These are phyloP conservation scores for Yamadazyma triangularis DNA, from an alignment of 1,139 yeast genomes.

Conservation along the genomic window DNA sequence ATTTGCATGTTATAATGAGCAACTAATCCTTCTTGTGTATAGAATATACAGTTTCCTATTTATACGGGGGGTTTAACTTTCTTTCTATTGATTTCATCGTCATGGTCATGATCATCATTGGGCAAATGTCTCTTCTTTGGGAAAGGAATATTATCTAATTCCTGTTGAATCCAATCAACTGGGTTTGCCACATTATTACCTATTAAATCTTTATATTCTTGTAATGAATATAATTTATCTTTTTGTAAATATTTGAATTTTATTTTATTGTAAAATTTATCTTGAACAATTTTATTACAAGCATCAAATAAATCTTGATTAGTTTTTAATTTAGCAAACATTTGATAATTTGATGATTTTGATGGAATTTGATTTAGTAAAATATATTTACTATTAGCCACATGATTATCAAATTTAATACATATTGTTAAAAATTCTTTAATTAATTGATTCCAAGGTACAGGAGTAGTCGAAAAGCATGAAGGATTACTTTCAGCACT, in stretches of 20 bases:
- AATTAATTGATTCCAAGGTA: conserved; percentile 52
- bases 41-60: too few species aligned
- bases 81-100: too few species aligned
- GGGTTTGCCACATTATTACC: too few species aligned
- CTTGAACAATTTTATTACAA: conserved; percentile 19
- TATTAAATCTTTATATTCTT: too few species aligned
- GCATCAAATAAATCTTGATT: conserved; percentile 43
- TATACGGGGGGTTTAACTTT: too few species aligned
- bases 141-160: too few species aligned
- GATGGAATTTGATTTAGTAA: conserved; percentile 78
- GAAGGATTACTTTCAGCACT: conserved; percentile 86
- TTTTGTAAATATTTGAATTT: conserved; percentile 32
- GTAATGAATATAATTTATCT: conserved; percentile 18
- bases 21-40: too few species aligned
- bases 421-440: conserved; percentile 55
- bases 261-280: conserved; percentile 21
- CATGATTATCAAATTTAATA: conserved; percentile 51
- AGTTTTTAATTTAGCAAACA: conserved; percentile 53
- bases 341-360: conserved; percentile 56
- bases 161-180: too few species aligned
- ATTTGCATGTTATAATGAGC: too few species aligned
- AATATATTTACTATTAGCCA: conserved; percentile 77
- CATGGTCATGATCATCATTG: too few species aligned
- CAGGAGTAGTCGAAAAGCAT: conserved; percentile 51
- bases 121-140: too few species aligned